These are phyloP conservation scores for Narthecium ossifragum DNA, from an alignment of 106 monocot genomes.

Conservation along the genomic window DNA sequence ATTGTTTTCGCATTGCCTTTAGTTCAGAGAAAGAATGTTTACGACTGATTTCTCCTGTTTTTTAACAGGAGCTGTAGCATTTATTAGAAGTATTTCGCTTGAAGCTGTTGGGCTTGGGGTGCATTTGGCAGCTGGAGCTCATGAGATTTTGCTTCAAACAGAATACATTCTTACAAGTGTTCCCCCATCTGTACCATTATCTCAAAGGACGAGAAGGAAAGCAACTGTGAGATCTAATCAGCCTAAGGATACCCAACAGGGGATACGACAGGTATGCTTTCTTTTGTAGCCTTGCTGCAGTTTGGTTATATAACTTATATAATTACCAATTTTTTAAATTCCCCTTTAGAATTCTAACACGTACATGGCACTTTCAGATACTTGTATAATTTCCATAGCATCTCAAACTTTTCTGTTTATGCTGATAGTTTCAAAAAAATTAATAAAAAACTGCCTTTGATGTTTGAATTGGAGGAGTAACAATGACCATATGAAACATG, in stretches of 20 bases:
- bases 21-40: no score
- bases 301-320: not conserved
- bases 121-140: slow-evolving; percentile 92
- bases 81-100: slow-evolving; percentile 79
- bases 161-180: slow-evolving; percentile 53
- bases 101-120: slow-evolving; percentile 95
- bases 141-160: slow-evolving; percentile 83
- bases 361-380: no score
- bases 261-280: slow-evolving; percentile 68
- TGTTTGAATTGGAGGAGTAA: no score
- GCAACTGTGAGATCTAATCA: slow-evolving; percentile 55
- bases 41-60: no score
- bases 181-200: slow-evolving; percentile 28
- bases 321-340: not conserved
- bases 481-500: no score
- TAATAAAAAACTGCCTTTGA: not conserved
- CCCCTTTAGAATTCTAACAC: not conserved
- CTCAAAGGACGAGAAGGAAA: slow-evolving; percentile 29
- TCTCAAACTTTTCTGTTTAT: not conserved
- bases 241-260: slow-evolving; percentile 77
- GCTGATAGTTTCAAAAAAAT: not conserved
- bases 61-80: slow-evolving; percentile 77
- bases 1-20: no score
- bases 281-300: not conserved
- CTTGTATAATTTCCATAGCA: not conserved